Base-by-base conservation (phyloP, 2,329 filamentous ascomycete genomes). In the Zymoseptoria tritici region DNA sequence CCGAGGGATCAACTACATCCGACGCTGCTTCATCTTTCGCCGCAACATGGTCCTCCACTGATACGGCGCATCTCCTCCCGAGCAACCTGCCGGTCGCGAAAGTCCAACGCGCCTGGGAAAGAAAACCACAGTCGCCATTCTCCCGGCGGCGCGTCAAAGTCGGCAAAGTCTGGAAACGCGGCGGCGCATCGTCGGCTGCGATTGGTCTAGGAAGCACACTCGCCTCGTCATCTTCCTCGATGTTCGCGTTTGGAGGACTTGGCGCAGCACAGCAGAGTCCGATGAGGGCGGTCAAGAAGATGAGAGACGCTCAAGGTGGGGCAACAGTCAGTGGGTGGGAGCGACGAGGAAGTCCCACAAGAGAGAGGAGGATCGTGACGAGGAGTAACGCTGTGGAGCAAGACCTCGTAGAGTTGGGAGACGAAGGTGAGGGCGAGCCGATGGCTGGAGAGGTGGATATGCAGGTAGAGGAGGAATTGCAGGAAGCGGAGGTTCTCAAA, bases 51-150 rank as follows among this genome's bases (percentile, higher is more conserved):
- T 64, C 74, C 65, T 68, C 75, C 57, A 66, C 72, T 63, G 77
- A 79, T 66, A 67, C 74, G 22, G 68, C 75, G 26, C 71, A 72
- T 60, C 72, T 80, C 60, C 71, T 74, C 49, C 76, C 78, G 9
- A 68, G 63, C 49, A 70, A 75, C 31, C 68, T 80, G 4, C 72
- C 76, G 16, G 63, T 79, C 26, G 66, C 74, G 13, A 76, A 75
- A 55, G 71, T 76, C 3, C 76, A 75, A 19, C 77, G 78, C 53
- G 79, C 72, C 53, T 82, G 79, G 79, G 79, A 82, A 58, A 75
- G 79, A 55, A 75, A 73, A 58, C 75, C 78, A 6, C 70, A 77
- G 60, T 74, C 73, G 11, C 77, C 77, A 11, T 72, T 73, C 57
- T 71, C 75, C 20, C 76, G 76, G 62, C 58, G 60, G n/a, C 64